A percentile compares a stretch with the other conserved stretches of the same genome.
These are phyloP conservation scores for Pseudogymnoascus sp. DNA, from an alignment of 2,329 filamentous ascomycete genomes.

Conservation along the genomic window DNA sequence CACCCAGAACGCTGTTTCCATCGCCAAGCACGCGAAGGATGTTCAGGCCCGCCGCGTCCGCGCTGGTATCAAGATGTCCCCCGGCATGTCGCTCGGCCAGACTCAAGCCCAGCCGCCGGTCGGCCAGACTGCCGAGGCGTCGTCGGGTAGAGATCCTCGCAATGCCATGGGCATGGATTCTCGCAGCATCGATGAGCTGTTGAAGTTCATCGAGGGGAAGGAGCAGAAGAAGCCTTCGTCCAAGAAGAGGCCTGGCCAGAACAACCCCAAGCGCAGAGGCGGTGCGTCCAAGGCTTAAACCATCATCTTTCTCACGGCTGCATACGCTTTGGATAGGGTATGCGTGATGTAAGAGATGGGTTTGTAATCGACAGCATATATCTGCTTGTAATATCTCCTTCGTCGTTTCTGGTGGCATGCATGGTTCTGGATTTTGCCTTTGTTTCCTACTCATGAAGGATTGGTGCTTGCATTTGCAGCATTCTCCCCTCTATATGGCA, in stretches of 20 bases:
- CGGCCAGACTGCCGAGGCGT: conserved; percentile 49
- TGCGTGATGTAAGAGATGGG: conserved; percentile 6
- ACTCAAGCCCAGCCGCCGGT: conserved; percentile 58
- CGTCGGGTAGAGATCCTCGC: conserved; percentile 29
- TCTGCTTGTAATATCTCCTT: not conserved
- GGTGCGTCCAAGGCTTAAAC: conserved; percentile 16
- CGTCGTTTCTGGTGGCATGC: not conserved
- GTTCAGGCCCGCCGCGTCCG: conserved; percentile 68
- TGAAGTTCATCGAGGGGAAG: conserved; percentile 87
- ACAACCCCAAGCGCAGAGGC: conserved; percentile 52
- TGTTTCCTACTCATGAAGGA: not conserved
- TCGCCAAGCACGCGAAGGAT: conserved; percentile 90
- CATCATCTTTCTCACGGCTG: not conserved
- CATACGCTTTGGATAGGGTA: not conserved
- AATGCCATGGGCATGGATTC: conserved; percentile 52
- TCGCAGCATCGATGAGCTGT: conserved; percentile 83
- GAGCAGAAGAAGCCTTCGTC: conserved; percentile 44
- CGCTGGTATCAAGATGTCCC: conserved; percentile 62
- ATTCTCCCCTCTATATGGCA: not conserved
- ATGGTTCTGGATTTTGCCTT: not conserved
- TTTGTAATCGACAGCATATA: conserved; percentile 1
- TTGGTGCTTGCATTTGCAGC: not conserved
- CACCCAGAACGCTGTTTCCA: conserved; percentile 88
- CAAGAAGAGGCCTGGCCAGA: conserved; percentile 52
- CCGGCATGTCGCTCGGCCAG: conserved; percentile 49